Conservation (phyloP, 106 monocot genomes). For the Dendrobium officinale region DNA sequence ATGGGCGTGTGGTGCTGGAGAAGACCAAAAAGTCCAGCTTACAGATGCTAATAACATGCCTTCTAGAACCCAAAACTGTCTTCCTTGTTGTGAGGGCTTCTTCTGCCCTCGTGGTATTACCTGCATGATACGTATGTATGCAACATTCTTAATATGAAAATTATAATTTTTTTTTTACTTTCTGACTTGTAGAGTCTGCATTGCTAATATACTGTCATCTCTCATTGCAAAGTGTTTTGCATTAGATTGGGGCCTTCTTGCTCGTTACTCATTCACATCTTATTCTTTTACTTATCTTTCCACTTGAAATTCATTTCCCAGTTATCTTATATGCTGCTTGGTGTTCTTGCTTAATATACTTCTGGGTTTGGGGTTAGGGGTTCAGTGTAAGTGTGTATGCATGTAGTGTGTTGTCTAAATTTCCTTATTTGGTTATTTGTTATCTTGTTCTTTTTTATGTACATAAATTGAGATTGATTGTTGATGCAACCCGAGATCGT, state of each 20-base stretch:
- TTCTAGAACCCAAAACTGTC: conserved; percentile 23
- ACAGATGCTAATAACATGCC: conserved; percentile 14
- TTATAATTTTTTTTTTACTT: background rate
- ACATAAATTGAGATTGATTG: too few species aligned
- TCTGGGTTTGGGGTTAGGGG: background rate
- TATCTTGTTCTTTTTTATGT: too few species aligned
- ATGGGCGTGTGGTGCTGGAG: conserved; percentile 45
- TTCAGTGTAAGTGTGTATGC: background rate
- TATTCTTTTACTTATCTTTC: background rate
- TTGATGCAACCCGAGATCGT: too few species aligned
- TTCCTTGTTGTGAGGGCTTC: conserved; percentile 61
- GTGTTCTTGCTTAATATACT: background rate
- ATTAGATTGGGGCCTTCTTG: background rate
- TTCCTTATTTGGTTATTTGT: too few species aligned
- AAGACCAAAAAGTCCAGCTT: conserved; percentile 17
- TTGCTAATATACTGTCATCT: background rate
- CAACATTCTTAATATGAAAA: background rate
- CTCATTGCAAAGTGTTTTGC: background rate
- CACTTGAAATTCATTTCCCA: background rate
- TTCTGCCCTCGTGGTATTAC: conserved; percentile 64
- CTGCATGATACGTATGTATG: conserved; percentile 71
- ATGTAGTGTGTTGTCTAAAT: background rate
- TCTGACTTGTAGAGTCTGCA: background rate
- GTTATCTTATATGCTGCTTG: background rate
- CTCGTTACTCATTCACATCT: background rate